These are phyloP conservation scores for Diaporthe caulivora DNA, from an alignment of 2,329 filamentous ascomycete genomes.

Conservation along the genomic window DNA sequence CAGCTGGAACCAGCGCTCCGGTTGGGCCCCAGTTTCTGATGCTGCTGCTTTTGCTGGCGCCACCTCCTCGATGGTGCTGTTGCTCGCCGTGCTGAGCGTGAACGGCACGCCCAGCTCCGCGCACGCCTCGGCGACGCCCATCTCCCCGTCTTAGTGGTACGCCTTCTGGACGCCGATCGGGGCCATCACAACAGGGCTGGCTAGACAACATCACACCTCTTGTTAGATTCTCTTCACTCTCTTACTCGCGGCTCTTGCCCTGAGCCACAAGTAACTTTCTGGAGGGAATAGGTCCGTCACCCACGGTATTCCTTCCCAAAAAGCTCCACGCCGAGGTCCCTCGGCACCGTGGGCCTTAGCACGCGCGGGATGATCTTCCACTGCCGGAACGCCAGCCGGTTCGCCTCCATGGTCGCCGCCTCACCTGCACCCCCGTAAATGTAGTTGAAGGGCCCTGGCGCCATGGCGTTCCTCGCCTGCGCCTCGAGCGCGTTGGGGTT, in stretches of 20 bases:
- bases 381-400: conserved; percentile 67
- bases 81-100: conserved; percentile 74
- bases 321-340: conserved; percentile 64
- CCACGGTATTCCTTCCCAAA: conserved; percentile 63
- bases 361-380: conserved; percentile 66
- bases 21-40: conserved; percentile 62
- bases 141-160: conserved; percentile 75
- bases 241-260: background rate
- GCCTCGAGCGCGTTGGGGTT: conserved; percentile 68
- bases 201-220: background rate
- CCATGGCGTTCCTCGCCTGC: conserved; percentile 64
- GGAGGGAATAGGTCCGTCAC: conserved; percentile 11
- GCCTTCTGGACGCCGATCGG: conserved; percentile 78
- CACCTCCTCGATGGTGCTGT: conserved; percentile 73
- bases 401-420: conserved; percentile 70
- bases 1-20: conserved; percentile 78
- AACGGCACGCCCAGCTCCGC: conserved; percentile 72
- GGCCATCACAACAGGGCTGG: conserved; percentile 69
- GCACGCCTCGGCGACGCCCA: conserved; percentile 73
- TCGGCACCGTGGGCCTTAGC: conserved; percentile 56
- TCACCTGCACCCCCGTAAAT: conserved; percentile 73
- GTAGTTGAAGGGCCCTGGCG: conserved; percentile 67
- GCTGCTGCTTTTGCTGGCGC: conserved; percentile 54
- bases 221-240: conserved; percentile 31
- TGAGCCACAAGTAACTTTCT: background rate